These are phyloP conservation scores for Populus deltoides DNA, from an alignment of 345 rosid species.

Conservation along the genomic window DNA sequence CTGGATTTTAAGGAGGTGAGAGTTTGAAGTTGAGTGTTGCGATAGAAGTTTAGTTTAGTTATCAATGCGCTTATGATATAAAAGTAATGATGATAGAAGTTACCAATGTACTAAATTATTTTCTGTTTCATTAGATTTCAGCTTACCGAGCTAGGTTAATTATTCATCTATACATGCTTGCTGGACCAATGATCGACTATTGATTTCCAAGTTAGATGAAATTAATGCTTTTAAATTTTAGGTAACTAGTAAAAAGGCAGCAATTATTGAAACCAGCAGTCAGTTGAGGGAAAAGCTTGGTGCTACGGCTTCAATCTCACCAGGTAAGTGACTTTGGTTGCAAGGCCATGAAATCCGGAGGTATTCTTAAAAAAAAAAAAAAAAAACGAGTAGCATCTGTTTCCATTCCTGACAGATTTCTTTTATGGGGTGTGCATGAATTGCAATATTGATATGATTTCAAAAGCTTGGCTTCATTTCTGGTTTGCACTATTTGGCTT, in stretches of 20 bases:
- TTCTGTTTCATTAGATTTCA: background rate
- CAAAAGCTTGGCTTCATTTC: background rate
- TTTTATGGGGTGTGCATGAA: background rate
- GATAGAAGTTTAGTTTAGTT: background rate
- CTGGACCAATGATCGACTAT: background rate
- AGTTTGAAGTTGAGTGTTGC: conserved; percentile 11
- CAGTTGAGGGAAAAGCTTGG: conserved; percentile 76
- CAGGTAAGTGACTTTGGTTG: conserved; percentile 39
- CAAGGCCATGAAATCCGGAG: background rate
- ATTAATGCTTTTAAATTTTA: conserved; percentile 18
- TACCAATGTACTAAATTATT: background rate
- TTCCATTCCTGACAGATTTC: background rate
- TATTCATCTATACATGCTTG: conserved; percentile 1
- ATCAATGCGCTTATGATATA: too few species aligned
- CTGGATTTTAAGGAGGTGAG: conserved; percentile 91
- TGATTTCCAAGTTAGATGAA: background rate
- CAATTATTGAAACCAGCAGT: conserved; percentile 56
- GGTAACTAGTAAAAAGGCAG: conserved; percentile 91
- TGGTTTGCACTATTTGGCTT: conserved; percentile 4
- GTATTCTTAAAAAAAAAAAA: background rate
- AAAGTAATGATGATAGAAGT: too few species aligned
- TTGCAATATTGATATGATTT: background rate
- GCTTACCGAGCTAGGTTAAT: background rate
- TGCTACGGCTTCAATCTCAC: conserved; percentile 62
- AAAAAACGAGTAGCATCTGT: background rate